Conservation (phyloP, 495 filamentous ascomycete species). For the Lindgomyces ingoldianus region DNA sequence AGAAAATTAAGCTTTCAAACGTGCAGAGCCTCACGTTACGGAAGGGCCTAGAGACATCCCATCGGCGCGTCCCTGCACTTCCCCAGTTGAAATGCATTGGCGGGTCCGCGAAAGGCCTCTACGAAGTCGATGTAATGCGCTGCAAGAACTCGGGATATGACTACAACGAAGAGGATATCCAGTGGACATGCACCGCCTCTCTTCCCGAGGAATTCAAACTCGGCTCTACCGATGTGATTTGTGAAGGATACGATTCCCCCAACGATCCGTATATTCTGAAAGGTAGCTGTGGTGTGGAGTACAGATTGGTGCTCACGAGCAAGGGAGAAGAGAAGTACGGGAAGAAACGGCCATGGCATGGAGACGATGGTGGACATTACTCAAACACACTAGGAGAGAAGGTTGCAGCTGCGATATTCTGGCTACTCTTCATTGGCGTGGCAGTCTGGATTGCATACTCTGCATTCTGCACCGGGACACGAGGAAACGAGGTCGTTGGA, state of each 20-base stretch:
- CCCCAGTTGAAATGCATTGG: slow-evolving; percentile 85
- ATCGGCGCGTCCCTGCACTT: slow-evolving; percentile 74
- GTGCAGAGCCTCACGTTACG: slow-evolving; percentile 79
- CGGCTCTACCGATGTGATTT: slow-evolving; percentile 85
- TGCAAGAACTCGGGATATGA: slow-evolving; percentile 76
- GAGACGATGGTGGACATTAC: slow-evolving; percentile 7
- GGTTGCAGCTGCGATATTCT: slow-evolving; percentile 39
- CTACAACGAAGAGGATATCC: slow-evolving; percentile 55
- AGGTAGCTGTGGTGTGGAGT: slow-evolving; percentile 92
- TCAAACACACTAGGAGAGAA: slow-evolving; percentile 17
- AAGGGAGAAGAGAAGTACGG: slow-evolving; percentile 70
- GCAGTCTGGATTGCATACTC: slow-evolving; percentile 55
- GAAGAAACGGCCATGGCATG: slow-evolving; percentile 28
- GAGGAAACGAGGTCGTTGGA: neutral
- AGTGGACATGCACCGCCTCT: slow-evolving; percentile 84
- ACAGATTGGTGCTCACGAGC: slow-evolving; percentile 77
- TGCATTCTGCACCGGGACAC: slow-evolving; percentile 40
- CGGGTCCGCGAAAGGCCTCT: slow-evolving; percentile 60
- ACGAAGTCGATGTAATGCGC: slow-evolving; percentile 77
- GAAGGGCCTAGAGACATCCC: slow-evolving; percentile 60
- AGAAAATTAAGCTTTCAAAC: slow-evolving; percentile 72
- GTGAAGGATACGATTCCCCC: slow-evolving; percentile 78
- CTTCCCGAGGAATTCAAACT: slow-evolving; percentile 85
- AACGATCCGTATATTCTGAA: slow-evolving; percentile 83
- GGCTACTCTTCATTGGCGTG: slow-evolving; percentile 49